Base-by-base conservation (phyloP, 2,329 filamentous ascomycete genomes). In the Pseudocercospora eumusae region DNA sequence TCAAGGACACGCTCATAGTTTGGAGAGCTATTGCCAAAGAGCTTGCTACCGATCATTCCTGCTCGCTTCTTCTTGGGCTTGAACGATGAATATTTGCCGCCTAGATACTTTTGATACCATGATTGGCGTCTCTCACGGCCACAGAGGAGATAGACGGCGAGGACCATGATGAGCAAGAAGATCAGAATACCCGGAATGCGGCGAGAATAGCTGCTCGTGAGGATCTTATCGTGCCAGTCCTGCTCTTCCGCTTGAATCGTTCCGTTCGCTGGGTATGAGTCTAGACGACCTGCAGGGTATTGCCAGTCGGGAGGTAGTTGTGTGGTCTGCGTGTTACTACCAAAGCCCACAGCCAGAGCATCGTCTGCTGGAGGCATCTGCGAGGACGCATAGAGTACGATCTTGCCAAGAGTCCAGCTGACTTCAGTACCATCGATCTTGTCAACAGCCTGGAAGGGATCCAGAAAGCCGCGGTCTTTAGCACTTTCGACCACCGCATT, bases 371-470 rank as follows among this genome's bases (percentile, higher is more conserved):
- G 84, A 1, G 90, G 88, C 5, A 99, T 83, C 74, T 97, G 92
- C 3, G 92, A 95, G 0, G 93, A 88, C 4, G 95, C 95, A 70
- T 98, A 98, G 4, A 99, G 84, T 6, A 99, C 86, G 84, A 98
- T 97, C 74, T 97, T 96, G 1, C 95, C 95, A 4, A 99, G 80
- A 0, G 95, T 98, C 95, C 95, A 99, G 79, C 91, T 96, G 18
- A 99, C 89, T 79, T 99, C 96, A 6, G 92, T 88, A 18, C 88
- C 90, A 68, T 92, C 87, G 68, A 99, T 93, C 76, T 95, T 95
- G 76, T 99, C 88, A 28, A 98, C 90, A 0, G 95, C 91, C 74
- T 93, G 91, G 79, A 99, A 99, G 0, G 93, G 86, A 69, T 95
- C 88, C 4, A 92, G 75, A 70, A 91, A 95, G 0, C 89, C 90